Evolutionary conservation across 2,329 filamentous ascomycete species (phyloP).

Genomic region (Apiospora pterosperma): DNA sequence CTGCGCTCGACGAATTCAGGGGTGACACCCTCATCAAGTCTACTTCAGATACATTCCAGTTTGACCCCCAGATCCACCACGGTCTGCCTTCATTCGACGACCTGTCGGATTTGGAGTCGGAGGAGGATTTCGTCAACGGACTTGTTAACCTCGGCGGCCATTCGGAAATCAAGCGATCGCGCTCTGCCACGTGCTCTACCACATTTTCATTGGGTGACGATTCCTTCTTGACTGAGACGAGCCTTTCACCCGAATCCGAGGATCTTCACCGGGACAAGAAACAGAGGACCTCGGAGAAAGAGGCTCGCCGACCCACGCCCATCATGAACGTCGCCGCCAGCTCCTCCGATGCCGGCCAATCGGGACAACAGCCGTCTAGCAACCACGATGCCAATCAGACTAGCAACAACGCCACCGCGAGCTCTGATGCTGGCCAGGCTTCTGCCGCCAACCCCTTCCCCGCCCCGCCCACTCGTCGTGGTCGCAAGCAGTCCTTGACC

Average conservation of each 20-base stretch:
- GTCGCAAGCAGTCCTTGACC: conserved; percentile 96
- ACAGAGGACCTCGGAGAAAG: conserved; percentile 53
- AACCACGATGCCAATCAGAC: conserved; percentile 33
- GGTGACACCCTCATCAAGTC: conserved; percentile 45
- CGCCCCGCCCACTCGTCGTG: conserved; percentile 77
- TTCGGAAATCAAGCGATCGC: conserved; percentile 64
- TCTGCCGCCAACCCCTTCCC: conserved; percentile 41
- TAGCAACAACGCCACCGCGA: conserved; percentile 30
- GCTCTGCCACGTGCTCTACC: conserved; percentile 64
- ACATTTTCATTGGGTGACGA: conserved; percentile 70
- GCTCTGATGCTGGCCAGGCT: conserved; percentile 45
- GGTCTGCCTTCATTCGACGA: conserved; percentile 76
- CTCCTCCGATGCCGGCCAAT: conserved; percentile 27
- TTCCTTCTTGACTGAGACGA: conserved; percentile 69
- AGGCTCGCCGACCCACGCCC: conserved; percentile 30
- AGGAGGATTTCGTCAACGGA: conserved; percentile 78
- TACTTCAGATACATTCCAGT: conserved; percentile 43
- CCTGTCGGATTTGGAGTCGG: conserved; percentile 84
- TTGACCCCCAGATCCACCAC: conserved; percentile 46
- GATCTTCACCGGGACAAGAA: conserved; percentile 56
- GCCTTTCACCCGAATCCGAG: conserved; percentile 58
- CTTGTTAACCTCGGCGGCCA: conserved; percentile 62
- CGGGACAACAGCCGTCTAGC: conserved; percentile 30
- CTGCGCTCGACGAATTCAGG: conserved; percentile 60
- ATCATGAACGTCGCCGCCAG: conserved; percentile 41